A percentile compares a stretch with the other conserved stretches of the same genome.
Conservation (phyloP, 345 rosid genomes). For the Eucalyptus dawsonii region DNA sequence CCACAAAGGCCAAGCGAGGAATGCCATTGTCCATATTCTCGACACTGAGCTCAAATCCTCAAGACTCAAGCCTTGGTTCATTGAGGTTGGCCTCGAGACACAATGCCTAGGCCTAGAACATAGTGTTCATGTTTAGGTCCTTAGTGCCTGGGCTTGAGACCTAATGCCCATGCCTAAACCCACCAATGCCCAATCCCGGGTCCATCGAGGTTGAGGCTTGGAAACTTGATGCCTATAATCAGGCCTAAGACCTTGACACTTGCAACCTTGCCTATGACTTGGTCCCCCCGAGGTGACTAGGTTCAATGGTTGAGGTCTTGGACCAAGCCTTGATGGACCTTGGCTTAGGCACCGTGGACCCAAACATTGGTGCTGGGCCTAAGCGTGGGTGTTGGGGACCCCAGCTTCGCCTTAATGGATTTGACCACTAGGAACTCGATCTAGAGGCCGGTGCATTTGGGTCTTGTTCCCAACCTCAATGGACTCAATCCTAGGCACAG, state of each 20-base stretch:
- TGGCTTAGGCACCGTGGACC: background rate
- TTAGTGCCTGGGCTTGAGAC: fast-evolving
- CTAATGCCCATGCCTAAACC: background rate
- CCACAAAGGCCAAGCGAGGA: background rate
- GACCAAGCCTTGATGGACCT: background rate
- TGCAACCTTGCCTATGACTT: fast-evolving
- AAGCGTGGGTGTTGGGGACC: background rate
- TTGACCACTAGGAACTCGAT: fast-evolving
- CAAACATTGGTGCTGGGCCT: too few relatives aligned
- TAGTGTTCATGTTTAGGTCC: background rate
- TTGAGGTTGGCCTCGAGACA: fast-evolving
- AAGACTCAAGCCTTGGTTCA: background rate
- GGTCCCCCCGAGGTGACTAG: background rate
- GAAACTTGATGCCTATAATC: fast-evolving
- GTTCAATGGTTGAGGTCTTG: background rate
- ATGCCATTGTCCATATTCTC: fast-evolving
- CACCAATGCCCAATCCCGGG: fast-evolving
- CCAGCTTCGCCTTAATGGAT: background rate
- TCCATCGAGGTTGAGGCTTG: fast-evolving
- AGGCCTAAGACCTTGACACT: background rate
- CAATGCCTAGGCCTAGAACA: fast-evolving
- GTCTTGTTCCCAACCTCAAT: background rate
- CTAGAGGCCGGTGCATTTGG: background rate
- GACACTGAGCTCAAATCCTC: fast-evolving
- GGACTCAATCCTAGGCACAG: fast-evolving